Percentiles rank a stretch among this genome's conserved stretches.
These are phyloP conservation scores for Penicillium subrubescens DNA, from an alignment of 495 filamentous ascomycete genomes.

Conservation along the genomic window DNA sequence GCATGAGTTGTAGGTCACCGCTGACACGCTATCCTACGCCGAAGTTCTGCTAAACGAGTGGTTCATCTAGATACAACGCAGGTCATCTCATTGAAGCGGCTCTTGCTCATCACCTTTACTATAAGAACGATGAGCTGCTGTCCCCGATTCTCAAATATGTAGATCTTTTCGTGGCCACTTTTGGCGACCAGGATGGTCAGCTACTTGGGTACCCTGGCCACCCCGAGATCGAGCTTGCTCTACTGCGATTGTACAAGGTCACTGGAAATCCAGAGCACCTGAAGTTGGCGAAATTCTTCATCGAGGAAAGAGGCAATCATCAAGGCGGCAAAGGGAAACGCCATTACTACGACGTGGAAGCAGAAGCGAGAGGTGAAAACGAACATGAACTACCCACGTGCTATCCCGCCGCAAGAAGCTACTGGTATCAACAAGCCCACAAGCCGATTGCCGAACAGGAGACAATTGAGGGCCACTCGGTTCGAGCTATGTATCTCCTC, in stretches of 20 bases:
- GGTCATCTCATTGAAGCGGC: constrained; percentile 64
- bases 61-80: constrained; percentile 51
- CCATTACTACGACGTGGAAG: constrained; percentile 57
- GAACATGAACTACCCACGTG: constrained; percentile 44
- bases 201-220: constrained; percentile 62
- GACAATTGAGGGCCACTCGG: constrained; percentile 59
- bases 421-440: constrained; percentile 59
- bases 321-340: constrained; percentile 44
- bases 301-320: constrained; percentile 58
- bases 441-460: constrained; percentile 54
- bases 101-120: constrained; percentile 52
- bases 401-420: constrained; percentile 39
- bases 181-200: constrained; percentile 52
- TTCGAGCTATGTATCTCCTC: constrained; percentile 60
- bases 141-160: constrained; percentile 57
- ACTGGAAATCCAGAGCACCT: constrained; percentile 50
- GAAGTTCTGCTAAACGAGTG: neutral
- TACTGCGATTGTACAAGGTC: constrained; percentile 54
- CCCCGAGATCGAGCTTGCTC: constrained; percentile 60
- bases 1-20: constrained; percentile 56
- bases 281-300: constrained; percentile 55
- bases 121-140: constrained; percentile 52
- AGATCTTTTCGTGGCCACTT: constrained; percentile 49
- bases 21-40: neutral
- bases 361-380: constrained; percentile 51